Conservation (phyloP, 2,329 filamentous ascomycete species). For the Kalmusia sp. region DNA sequence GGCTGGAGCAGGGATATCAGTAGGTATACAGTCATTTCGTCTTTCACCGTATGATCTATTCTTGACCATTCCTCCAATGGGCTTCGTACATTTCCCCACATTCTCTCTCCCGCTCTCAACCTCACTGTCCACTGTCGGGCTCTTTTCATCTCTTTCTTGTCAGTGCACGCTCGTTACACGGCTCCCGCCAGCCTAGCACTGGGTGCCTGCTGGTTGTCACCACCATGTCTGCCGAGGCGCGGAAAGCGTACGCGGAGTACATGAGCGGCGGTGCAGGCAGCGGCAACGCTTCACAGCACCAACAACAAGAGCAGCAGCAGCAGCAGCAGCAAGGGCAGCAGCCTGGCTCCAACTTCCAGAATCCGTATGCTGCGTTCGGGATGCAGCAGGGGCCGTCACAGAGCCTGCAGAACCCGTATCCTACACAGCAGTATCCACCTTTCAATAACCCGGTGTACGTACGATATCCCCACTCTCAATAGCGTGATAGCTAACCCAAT, state of each 20-base stretch:
- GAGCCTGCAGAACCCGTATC: slow-evolving; percentile 2
- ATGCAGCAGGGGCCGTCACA: slow-evolving; percentile 3
- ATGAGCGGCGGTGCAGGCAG: slow-evolving; percentile 30
- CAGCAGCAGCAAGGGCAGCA: slow-evolving; percentile 10
- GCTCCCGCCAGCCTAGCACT: slow-evolving; percentile 15
- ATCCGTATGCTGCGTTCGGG: slow-evolving; percentile 10
- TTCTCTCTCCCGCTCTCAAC: slow-evolving; percentile 3
- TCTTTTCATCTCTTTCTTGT: slow-evolving; percentile 6
- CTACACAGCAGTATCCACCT: slow-evolving; percentile 17
- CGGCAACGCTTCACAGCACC: slow-evolving; percentile 20
- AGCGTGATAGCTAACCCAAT: neutral
- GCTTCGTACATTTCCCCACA: neutral
- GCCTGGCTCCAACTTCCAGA: slow-evolving; percentile 4
- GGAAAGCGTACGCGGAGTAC: slow-evolving; percentile 37
- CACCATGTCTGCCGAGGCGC: slow-evolving; percentile 40
- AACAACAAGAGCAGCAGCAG: slow-evolving; percentile 18
- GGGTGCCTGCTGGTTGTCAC: slow-evolving; percentile 20
- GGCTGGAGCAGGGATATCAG: neutral
- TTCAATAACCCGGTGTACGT: slow-evolving; percentile 40
- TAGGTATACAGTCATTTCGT: neutral
- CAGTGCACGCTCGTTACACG: slow-evolving; percentile 9
- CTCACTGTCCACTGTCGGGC: slow-evolving; percentile 6
- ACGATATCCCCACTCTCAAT: neutral
- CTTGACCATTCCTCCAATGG: slow-evolving; percentile 5
- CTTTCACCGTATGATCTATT: slow-evolving; percentile 19